These are phyloP conservation scores for Syzygium aqueum DNA, from an alignment of 345 rosid species.

Conservation along the genomic window DNA sequence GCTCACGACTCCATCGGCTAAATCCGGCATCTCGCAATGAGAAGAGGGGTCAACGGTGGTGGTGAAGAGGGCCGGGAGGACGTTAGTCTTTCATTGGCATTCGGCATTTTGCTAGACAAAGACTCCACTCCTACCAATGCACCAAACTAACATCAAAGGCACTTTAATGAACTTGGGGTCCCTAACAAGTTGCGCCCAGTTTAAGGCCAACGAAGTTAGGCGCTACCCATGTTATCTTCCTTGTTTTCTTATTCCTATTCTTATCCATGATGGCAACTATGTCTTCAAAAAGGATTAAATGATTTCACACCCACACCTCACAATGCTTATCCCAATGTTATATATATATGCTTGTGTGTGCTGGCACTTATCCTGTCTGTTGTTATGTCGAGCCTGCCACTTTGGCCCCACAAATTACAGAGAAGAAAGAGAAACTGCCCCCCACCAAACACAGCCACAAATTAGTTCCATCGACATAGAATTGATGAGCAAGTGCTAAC, in stretches of 20 bases:
- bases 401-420: not conserved
- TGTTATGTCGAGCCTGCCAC: not conserved
- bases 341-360: not conserved
- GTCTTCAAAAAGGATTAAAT: not conserved
- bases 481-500: not conserved
- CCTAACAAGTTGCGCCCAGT: not conserved
- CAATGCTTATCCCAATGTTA: not conserved
- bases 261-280: not conserved
- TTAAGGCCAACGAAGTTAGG: not conserved
- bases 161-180: not conserved
- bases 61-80: not conserved
- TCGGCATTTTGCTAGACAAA: not conserved
- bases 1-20: not conserved
- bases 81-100: not conserved
- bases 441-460: not conserved
- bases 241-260: not conserved
- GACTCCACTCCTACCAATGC: not conserved
- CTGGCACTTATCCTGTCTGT: not conserved
- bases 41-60: not conserved
- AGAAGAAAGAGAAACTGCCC: not conserved
- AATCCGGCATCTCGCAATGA: not conserved
- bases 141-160: not conserved
- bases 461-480: not conserved
- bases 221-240: not conserved
- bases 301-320: not conserved